Percentiles rank a stretch among this genome's conserved stretches.
phyloP scores from a whole-genome alignment of 371 early-diverging fungal genomes.

The Circinella minor region DNA sequence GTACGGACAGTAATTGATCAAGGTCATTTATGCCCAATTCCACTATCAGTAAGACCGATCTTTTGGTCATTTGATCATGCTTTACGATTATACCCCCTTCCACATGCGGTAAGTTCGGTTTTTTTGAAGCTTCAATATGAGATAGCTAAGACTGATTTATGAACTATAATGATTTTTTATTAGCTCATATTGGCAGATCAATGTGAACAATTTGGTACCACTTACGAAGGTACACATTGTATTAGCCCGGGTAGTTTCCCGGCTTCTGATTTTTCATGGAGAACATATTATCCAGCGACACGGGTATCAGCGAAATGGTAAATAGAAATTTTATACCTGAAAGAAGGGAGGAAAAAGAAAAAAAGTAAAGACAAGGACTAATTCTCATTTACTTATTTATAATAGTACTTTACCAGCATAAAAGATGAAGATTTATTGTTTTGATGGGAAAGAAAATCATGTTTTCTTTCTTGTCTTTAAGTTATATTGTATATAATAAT shows the following conservation, averaged over 20 bases:
- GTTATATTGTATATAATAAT: too few relatives aligned
- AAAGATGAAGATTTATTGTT: too few relatives aligned
- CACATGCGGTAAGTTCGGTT: constrained; percentile 71
- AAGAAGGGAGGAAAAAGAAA: too few relatives aligned
- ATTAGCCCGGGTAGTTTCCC: constrained; percentile 91
- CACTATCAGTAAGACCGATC: constrained; percentile 73
- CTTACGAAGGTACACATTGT: constrained; percentile 77
- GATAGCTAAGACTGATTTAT: neutral
- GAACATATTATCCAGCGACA: constrained; percentile 78
- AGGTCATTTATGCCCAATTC: constrained; percentile 84
- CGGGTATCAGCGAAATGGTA: constrained; percentile 57
- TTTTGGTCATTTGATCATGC: constrained; percentile 86
- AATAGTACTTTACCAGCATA: too few relatives aligned
- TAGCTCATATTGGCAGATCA: constrained; percentile 88
- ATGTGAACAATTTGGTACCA: constrained; percentile 72
- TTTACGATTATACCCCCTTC: constrained; percentile 84
- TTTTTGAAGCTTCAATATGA: neutral
- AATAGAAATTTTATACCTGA: neutral
- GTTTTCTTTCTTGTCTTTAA: too few relatives aligned
- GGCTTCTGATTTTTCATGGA: constrained; percentile 73
- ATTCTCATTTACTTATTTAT: too few relatives aligned
- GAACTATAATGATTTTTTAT: neutral
- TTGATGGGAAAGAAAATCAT: too few relatives aligned
- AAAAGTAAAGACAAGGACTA: too few relatives aligned
- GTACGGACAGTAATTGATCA: constrained; percentile 86